Percentiles rank a stretch among this genome's conserved stretches.
These are phyloP conservation scores for Trichopus zeylanicus DNA, from an alignment of 116 monocot species.

Conservation along the genomic window DNA sequence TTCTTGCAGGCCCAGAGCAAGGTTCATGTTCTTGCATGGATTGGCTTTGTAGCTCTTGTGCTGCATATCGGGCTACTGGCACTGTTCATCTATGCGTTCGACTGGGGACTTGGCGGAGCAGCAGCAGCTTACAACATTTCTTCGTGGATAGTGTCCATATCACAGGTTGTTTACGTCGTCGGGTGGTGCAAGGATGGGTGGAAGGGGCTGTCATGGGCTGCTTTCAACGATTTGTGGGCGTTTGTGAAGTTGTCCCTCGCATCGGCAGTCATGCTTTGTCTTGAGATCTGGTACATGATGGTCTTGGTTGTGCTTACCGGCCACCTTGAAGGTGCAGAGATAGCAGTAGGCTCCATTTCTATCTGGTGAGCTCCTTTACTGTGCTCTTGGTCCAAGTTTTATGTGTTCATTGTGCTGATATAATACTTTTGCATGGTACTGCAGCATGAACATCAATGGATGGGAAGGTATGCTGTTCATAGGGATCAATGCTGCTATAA, in stretches of 20 bases:
- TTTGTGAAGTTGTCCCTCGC: constrained; percentile 66
- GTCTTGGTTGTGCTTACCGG: constrained; percentile 68
- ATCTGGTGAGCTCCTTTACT: constrained; percentile 46
- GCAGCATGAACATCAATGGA: constrained; percentile 83
- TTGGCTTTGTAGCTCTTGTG: constrained; percentile 26
- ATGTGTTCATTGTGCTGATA: background rate
- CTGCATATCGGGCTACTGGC: constrained; percentile 26
- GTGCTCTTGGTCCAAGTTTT: background rate
- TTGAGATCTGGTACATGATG: constrained; percentile 89
- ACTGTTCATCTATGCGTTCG: constrained; percentile 40
- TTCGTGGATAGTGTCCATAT: constrained; percentile 21
- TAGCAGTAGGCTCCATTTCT: constrained; percentile 60
- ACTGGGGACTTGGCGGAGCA: constrained; percentile 55
- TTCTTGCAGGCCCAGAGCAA: constrained; percentile 93
- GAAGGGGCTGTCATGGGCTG: constrained; percentile 45
- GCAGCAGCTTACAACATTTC: constrained; percentile 47
- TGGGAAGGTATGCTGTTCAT: constrained; percentile 90
- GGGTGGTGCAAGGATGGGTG: constrained; percentile 59
- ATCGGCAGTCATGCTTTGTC: constrained; percentile 78
- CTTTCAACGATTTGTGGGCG: constrained; percentile 55
- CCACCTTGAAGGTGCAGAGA: constrained; percentile 49
- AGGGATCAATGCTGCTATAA: constrained; percentile 75
- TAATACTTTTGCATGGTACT: background rate
- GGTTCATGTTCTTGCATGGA: constrained; percentile 43
- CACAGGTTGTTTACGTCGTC: constrained; percentile 40